Conservation (phyloP, 177 flowering plant genomes). For the Vitis hybrid region DNA sequence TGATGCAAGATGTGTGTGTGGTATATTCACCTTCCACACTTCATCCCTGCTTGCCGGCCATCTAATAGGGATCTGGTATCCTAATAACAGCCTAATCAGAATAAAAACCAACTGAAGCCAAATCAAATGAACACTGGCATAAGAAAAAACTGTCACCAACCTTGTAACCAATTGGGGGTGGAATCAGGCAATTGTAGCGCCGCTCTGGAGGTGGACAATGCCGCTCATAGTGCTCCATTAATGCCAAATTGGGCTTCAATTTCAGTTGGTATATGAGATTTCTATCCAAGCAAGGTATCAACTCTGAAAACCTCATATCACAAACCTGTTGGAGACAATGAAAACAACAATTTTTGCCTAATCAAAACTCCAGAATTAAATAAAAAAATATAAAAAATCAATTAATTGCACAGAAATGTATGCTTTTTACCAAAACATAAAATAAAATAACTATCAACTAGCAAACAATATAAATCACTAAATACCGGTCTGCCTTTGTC, state of each 20-base stretch:
- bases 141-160: constrained; percentile 30
- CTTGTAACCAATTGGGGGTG: constrained; percentile 89
- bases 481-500: too few species aligned
- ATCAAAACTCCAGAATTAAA: background rate
- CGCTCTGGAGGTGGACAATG: constrained; percentile 81
- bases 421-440: background rate
- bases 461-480: background rate
- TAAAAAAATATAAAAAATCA: background rate
- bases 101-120: constrained; percentile 19
- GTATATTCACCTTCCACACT: constrained; percentile 94
- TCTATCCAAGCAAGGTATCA: constrained; percentile 89
- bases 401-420: background rate
- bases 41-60: constrained; percentile 88
- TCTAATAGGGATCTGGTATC: constrained; percentile 69
- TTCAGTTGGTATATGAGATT: constrained; percentile 63
- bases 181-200: constrained; percentile 84
- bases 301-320: constrained; percentile 62
- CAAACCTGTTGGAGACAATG: constrained; percentile 37
- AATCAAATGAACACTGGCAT: background rate
- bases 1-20: constrained; percentile 78
- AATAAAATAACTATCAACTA: background rate
- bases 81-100: constrained; percentile 22
- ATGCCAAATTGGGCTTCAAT: constrained; percentile 59
- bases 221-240: constrained; percentile 96
- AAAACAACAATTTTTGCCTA: background rate